Evolutionary conservation across 495 filamentous ascomycete species (phyloP), one percentile per base, ranked within the genome.

Genomic region (Podospora anserina): DNA sequence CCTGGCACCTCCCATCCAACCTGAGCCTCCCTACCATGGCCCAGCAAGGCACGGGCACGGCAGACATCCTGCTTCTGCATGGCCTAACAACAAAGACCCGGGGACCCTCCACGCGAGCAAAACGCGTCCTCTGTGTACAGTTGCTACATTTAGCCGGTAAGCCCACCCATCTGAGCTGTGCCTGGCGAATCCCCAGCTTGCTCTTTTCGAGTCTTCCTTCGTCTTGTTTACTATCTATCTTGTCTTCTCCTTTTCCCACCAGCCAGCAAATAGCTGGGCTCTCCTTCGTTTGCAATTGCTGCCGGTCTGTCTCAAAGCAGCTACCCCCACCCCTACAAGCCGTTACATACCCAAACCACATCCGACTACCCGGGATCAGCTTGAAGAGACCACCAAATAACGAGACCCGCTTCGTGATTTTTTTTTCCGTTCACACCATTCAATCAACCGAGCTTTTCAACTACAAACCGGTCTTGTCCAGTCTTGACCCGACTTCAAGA

Each of bases 71-170:
- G 66, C 62, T 44, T 72, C 67, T 67, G 30, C 20, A 67, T 61
- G 58, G 18, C 44, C 70, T 20, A 69, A 74, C 72, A 72, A 74
- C 68, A 72, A 70, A 61, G 61, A 30, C 61, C 69, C 30, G 64
- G 65, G 32, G 30, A 23, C 23, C 26, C 61, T 67, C 65, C 69
- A 74, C 72, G 72, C 72, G 72, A 70, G 64, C 61, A 59, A 66
- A 68, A 67, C 68, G 66, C 70, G 63, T 74, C 63, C 23, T 60
- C 56, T 70, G 64, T 70, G 59, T 32, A 65, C 61, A 9, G 20
- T 56, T 49, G 15, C 64, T 70, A 74, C 72, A 74, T 74, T 74
- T 74, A 74, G 59, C 70, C 72, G 66, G 63, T 61, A 61, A 61
- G 68, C 68, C 72, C 72, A 68, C 71, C 54, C 9, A 23, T 63